Base-by-base conservation (phyloP, 805 yeast genomes). In the Ogataea glucozyma region DNA sequence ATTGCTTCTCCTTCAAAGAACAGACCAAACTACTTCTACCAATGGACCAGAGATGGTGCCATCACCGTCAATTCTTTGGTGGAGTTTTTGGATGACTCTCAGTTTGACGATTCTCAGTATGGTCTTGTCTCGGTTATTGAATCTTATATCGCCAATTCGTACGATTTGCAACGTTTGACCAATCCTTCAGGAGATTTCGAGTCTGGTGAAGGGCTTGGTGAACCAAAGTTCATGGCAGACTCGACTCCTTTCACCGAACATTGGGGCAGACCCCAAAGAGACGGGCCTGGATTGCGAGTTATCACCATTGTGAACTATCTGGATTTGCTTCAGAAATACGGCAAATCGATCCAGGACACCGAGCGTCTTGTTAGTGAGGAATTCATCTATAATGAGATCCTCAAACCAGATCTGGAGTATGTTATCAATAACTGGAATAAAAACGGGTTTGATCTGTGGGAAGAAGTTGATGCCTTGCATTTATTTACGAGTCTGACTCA, bases 231-330 rank as follows among this genome's bases (percentile, higher is more conserved):
- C 58, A 61, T 73, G 60, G 78, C 81, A 4, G 76, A 88, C 58
- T 82, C 84, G 18, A 54, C 78, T 0, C 70, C 85, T 1, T 91
- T 85, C 55, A 61, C 62, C 5, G 81, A 68, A 2, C 61, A 69
- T 26, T 91, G 98, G 98, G 98, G 98, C 2, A 72, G 98, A 53
- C 98, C 98, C 1, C 98, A 91, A 65, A 76, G 88, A 46, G 98
- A 91, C 62, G 98, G 98, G 0, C 97, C 98, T 1, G 90, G 95
- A 1, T 70, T 91, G 44, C 73, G 97, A 54, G 73, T 81, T 9
- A 73, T 83, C 43, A 75, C 96, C 1, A 71, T 83, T 17, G 62
- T 77, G 27, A 75, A 75, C 47, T 86, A 78, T 58, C 52, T 86
- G 46, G 64, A 67, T 17, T 52, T 73, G 3, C 61, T 81, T 45